Percentiles rank a stretch among this genome's conserved stretches.
phyloP scores from a whole-genome alignment of 2,329 filamentous ascomycete species.

The Fusarium robinianum region DNA sequence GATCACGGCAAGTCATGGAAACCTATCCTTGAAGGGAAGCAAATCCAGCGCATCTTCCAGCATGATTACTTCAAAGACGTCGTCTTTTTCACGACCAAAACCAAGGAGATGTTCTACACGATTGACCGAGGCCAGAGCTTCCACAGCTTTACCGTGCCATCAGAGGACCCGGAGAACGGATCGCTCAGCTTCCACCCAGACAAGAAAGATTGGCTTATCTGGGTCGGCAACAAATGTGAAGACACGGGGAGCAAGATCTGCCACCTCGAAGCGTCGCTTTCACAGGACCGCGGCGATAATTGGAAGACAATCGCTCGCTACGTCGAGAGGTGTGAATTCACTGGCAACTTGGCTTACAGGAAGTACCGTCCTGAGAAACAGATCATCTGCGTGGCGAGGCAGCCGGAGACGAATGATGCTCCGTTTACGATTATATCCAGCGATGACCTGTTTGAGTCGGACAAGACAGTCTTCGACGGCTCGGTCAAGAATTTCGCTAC shows the following conservation, averaged over 20 bases:
- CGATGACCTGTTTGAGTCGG: slow-evolving; percentile 74
- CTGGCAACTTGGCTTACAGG: slow-evolving; percentile 65
- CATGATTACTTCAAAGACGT: slow-evolving; percentile 82
- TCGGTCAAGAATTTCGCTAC: slow-evolving; percentile 82
- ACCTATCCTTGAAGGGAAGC: slow-evolving; percentile 67
- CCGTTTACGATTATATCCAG: slow-evolving; percentile 75
- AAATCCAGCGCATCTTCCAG: slow-evolving; percentile 72
- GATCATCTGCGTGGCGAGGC: slow-evolving; percentile 60
- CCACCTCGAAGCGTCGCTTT: slow-evolving; percentile 74
- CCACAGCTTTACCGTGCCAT: slow-evolving; percentile 72
- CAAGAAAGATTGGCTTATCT: slow-evolving; percentile 88
- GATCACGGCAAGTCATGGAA: slow-evolving; percentile 92
- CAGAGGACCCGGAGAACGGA: slow-evolving; percentile 49
- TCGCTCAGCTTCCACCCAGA: slow-evolving; percentile 81
- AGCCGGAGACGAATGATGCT: slow-evolving; percentile 63
- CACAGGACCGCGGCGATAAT: slow-evolving; percentile 75
- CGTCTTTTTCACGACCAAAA: slow-evolving; percentile 80
- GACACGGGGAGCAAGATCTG: slow-evolving; percentile 59
- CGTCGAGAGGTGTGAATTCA: slow-evolving; percentile 85
- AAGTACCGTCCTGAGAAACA: slow-evolving; percentile 57
- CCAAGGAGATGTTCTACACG: slow-evolving; percentile 73
- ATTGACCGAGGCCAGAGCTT: slow-evolving; percentile 76
- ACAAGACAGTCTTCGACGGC: slow-evolving; percentile 57
- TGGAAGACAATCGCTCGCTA: slow-evolving; percentile 79
- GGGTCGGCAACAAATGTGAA: slow-evolving; percentile 78